Evolutionary conservation across 768 basidiomycete genomes (phyloP), one percentile per base, ranked within the genome.

Genomic region (Mycena sanguinolenta): DNA sequence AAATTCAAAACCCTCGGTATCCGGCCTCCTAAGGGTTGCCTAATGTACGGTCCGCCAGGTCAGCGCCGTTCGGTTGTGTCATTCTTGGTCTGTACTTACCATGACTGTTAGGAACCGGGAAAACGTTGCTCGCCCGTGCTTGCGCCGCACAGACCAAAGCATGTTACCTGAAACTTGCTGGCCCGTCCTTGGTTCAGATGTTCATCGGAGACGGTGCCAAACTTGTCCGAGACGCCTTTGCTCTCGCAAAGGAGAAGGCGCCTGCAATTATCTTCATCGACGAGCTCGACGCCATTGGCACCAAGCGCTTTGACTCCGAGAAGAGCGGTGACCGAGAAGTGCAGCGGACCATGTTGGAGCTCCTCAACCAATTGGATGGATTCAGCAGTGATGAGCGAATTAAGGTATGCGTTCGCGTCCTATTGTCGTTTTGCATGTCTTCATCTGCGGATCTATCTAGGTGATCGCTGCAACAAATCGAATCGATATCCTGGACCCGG

Each of bases 11-110:
- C 92, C 1, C 81, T 99, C n/a, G 98, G 98, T 38, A 99, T 99
- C 77, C 94, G 91, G 72, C 96, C 98, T 30, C 98, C 98, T 10
- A 99, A 99, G 82, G 98, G 98, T 36, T 97, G 94, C 76, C 82
- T 99, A 69, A 99, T 99, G 98, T 99, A 99, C 77, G 98, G 98
- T 9, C 96, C 98, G 69, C 98, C 98, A 75, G 97, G 96, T 95
- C 66, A 49, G 82, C 75, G 72, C 59, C 82, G 30, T 38, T 54
- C 50, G 28, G 49, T 42, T n/a, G 61, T 32, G 21, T 58, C 49
- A 14, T 25, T 34, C 44, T 34, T 34, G 32, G 57, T 46, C 23
- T 72, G 53, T 64, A 38, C n/a, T 21, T n/a, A n/a, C n/a, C 71
- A 72, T 25, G 60, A 42, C 68, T 66, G 13, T 61, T 60, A 88